phyloP scores from a whole-genome alignment of 2,329 filamentous ascomycete species.

The Cercospora sojina region DNA sequence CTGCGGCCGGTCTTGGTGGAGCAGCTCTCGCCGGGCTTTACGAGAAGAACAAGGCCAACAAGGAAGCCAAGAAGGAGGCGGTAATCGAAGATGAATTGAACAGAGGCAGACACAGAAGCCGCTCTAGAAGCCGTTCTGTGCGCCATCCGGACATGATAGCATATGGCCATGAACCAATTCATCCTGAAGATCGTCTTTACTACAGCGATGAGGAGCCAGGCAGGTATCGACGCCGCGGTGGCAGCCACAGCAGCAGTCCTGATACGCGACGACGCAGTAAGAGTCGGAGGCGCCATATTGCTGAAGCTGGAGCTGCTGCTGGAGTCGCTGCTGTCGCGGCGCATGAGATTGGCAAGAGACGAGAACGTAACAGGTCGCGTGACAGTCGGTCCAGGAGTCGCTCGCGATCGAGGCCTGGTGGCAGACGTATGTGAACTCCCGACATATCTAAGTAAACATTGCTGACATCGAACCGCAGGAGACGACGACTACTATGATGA shows the following conservation, averaged over 20 bases:
- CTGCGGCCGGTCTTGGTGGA: slow-evolving; percentile 60
- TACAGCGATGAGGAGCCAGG: slow-evolving; percentile 44
- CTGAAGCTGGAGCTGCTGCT: slow-evolving; percentile 58
- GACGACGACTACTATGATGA: slow-evolving; percentile 28
- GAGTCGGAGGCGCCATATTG: slow-evolving; percentile 52
- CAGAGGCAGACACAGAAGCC: slow-evolving; percentile 28
- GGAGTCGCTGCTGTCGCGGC: slow-evolving; percentile 58
- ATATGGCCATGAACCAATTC: slow-evolving; percentile 63
- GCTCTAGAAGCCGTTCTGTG: slow-evolving; percentile 38
- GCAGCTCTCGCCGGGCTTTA: slow-evolving; percentile 62
- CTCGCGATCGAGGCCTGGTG: slow-evolving; percentile 10
- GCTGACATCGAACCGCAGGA: background rate
- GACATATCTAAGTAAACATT: background rate
- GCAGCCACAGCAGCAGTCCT: slow-evolving; percentile 43
- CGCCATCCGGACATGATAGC: slow-evolving; percentile 56
- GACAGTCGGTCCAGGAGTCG: slow-evolving; percentile 6
- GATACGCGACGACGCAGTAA: slow-evolving; percentile 39
- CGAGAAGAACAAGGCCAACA: slow-evolving; percentile 62
- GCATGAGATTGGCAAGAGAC: slow-evolving; percentile 57
- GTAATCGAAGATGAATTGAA: slow-evolving; percentile 39
- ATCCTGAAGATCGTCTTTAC: slow-evolving; percentile 51
- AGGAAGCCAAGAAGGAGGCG: slow-evolving; percentile 52
- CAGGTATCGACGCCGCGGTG: slow-evolving; percentile 44
- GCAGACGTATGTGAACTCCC: slow-evolving; percentile 19
- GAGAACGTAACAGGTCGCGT: slow-evolving; percentile 53